Evolutionary conservation across 2,329 filamentous ascomycete genomes (phyloP).

Genomic region (Colletotrichum navitas): DNA sequence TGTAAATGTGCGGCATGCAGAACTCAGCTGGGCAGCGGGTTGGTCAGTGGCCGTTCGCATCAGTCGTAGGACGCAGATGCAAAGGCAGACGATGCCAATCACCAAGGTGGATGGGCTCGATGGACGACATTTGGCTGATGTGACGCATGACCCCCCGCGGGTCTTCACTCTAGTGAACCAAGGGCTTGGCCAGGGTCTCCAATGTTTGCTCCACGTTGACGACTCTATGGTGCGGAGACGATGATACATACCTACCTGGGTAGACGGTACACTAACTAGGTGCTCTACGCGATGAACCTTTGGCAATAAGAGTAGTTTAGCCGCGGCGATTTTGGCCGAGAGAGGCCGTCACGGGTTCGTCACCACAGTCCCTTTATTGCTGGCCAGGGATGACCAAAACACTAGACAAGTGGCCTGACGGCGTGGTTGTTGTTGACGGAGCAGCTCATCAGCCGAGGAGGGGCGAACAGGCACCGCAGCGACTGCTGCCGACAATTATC

Average conservation of each 20-base stretch:
- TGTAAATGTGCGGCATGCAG: background rate
- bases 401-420: background rate
- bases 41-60: slow-evolving; percentile 9
- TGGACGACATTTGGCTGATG: slow-evolving; percentile 20
- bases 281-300: slow-evolving; percentile 27
- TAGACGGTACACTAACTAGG: background rate
- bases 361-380: background rate
- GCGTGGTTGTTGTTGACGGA: background rate
- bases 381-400: background rate
- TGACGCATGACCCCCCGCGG: slow-evolving; percentile 23
- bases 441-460: background rate
- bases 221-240: slow-evolving; percentile 35
- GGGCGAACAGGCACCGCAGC: background rate
- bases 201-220: slow-evolving; percentile 30
- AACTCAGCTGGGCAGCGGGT: slow-evolving; percentile 1
- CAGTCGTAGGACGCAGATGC: slow-evolving; percentile 9
- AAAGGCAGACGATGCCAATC: slow-evolving; percentile 32
- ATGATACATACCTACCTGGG: slow-evolving; percentile 14
- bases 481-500: background rate
- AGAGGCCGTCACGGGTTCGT: slow-evolving; percentile 6
- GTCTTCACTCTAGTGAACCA: background rate
- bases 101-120: background rate
- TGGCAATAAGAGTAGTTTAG: slow-evolving; percentile 39
- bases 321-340: slow-evolving; percentile 31
- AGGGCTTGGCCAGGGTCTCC: slow-evolving; percentile 32